Evolutionary conservation across 176 grass and related monocot genomes (phyloP).

Genomic region (Metroxylon sagu): DNA sequence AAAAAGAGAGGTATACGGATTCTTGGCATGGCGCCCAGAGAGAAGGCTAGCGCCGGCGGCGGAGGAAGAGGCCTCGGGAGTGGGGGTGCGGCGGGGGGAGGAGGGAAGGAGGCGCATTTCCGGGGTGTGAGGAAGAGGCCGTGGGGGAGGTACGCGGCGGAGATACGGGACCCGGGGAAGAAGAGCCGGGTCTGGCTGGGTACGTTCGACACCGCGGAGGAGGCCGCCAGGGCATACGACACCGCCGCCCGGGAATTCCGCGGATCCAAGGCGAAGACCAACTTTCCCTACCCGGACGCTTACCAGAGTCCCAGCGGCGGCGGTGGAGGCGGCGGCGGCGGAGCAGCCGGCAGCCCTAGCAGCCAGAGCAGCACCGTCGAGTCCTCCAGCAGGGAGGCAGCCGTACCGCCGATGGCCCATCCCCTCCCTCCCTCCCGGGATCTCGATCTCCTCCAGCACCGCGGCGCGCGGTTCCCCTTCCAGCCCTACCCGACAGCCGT

Average conservation of each 20-base stretch:
- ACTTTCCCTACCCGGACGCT: slow-evolving; percentile 51
- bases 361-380: slow-evolving; percentile 84
- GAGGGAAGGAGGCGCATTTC: slow-evolving; percentile 34
- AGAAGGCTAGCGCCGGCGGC: background rate
- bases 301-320: background rate
- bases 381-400: slow-evolving; percentile 43
- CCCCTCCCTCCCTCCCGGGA: slow-evolving; percentile 32
- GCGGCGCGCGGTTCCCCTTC: slow-evolving; percentile 43
- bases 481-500: slow-evolving; percentile 16
- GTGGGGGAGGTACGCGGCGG: slow-evolving; percentile 84
- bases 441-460: slow-evolving; percentile 44
- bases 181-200: slow-evolving; percentile 92
- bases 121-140: slow-evolving; percentile 78
- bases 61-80: background rate
- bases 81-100: slow-evolving; percentile 12
- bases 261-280: slow-evolving; percentile 85
- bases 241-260: slow-evolving; percentile 73
- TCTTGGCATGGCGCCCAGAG: slow-evolving; percentile 30
- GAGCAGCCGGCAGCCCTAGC: slow-evolving; percentile 35
- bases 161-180: slow-evolving; percentile 89
- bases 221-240: slow-evolving; percentile 79
- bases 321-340: background rate
- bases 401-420: slow-evolving; percentile 40
- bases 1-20: background rate
- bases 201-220: slow-evolving; percentile 33